These are phyloP conservation scores for Lentinula detonsa DNA, from an alignment of 768 basidiomycete species.

Conservation along the genomic window DNA sequence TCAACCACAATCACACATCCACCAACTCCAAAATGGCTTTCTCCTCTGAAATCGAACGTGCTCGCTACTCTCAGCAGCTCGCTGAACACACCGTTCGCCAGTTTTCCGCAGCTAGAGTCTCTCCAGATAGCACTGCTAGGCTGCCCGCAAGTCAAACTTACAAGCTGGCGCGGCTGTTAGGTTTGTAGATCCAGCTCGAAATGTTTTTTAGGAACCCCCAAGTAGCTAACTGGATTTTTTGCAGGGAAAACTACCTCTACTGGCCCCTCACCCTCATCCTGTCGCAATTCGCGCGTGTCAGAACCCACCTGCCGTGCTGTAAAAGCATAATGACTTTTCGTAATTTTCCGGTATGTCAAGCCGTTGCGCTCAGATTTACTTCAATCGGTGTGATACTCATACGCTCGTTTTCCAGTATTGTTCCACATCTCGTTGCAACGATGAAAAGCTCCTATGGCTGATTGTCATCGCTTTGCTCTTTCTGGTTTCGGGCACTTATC, in stretches of 20 bases:
- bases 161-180: neutral
- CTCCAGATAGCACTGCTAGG: constrained; percentile 26
- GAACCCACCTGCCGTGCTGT: neutral
- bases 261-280: neutral
- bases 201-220: neutral
- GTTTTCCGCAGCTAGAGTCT: constrained; percentile 28
- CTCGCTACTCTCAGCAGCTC: constrained; percentile 40
- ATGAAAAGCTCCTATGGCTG: neutral
- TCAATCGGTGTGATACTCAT: too few species aligned
- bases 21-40: constrained; percentile 17
- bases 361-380: too few species aligned
- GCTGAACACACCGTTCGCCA: constrained; percentile 44
- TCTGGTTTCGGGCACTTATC: too few species aligned
- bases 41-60: constrained; percentile 21
- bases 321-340: neutral
- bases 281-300: neutral
- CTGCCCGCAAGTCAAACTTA: constrained; percentile 28
- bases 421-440: too few species aligned
- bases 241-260: neutral
- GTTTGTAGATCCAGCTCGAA: neutral
- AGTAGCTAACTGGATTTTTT: neutral
- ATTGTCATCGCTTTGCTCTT: neutral
- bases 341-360: too few species aligned
- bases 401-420: too few species aligned
- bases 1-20: neutral